These are phyloP conservation scores for Carex pumila DNA, from an alignment of 176 grass and related monocot genomes.

Conservation along the genomic window DNA sequence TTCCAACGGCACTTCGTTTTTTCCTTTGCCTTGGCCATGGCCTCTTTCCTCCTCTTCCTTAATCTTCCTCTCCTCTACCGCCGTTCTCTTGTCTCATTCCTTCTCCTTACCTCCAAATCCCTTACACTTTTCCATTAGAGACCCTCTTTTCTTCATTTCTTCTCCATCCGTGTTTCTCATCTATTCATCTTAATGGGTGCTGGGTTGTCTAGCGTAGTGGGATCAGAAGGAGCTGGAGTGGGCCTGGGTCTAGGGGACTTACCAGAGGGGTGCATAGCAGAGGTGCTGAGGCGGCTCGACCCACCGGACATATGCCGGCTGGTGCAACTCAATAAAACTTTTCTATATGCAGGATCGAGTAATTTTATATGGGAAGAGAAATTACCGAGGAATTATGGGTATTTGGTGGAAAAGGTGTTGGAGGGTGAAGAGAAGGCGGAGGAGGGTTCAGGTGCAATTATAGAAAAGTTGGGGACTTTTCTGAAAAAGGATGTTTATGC, in stretches of 20 bases:
- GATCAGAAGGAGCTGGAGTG: constrained; percentile 21
- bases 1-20: constrained; percentile 29
- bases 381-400: constrained; percentile 72
- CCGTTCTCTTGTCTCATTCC: constrained; percentile 21
- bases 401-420: constrained; percentile 38
- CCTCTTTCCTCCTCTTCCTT: constrained; percentile 29
- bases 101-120: constrained; percentile 87
- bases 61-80: constrained; percentile 17
- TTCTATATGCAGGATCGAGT: constrained; percentile 59
- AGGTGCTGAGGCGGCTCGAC: constrained; percentile 79
- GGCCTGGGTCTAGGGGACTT: constrained; percentile 48
- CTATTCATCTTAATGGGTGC: constrained; percentile 49
- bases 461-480: constrained; percentile 21
- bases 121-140: constrained; percentile 54
- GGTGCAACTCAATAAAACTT: constrained; percentile 61
- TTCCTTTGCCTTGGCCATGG: constrained; percentile 44
- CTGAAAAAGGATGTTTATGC: constrained; percentile 83
- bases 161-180: background rate
- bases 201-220: constrained; percentile 10
- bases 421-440: constrained; percentile 7
- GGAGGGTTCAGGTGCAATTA: background rate
- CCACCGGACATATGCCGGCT: constrained; percentile 75
- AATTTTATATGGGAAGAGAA: constrained; percentile 80
- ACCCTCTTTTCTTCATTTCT: background rate
- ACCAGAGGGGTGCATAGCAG: constrained; percentile 82